A percentile compares a stretch with the other conserved stretches of the same genome.
These are phyloP conservation scores for Candida vaughaniae DNA, from an alignment of 805 yeast species.

Conservation along the genomic window DNA sequence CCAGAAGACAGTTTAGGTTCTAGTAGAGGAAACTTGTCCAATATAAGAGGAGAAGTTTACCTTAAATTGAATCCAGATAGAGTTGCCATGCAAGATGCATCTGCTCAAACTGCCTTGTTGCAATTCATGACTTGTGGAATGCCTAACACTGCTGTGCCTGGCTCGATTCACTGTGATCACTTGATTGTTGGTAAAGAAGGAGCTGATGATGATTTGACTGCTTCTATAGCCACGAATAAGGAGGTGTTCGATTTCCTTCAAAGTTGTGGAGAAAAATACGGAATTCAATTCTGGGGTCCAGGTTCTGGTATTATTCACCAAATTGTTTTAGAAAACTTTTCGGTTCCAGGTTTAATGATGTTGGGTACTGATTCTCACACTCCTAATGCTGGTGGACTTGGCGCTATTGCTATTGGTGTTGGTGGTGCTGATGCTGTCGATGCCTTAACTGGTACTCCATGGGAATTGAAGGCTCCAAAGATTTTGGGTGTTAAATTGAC, in stretches of 20 bases:
- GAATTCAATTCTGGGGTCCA: constrained; percentile 98
- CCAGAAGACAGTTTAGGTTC: constrained; percentile 76
- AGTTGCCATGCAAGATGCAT: constrained; percentile 99
- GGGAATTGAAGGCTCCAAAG: constrained; percentile 99
- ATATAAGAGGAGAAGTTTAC: constrained; percentile 83
- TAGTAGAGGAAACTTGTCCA: constrained; percentile 47
- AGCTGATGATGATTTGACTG: constrained; percentile 76
- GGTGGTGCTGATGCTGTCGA: constrained; percentile 99
- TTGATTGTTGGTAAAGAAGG: constrained; percentile 95
- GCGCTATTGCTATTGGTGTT: constrained; percentile 98
- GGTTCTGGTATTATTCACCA: constrained; percentile 99
- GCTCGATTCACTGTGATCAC: constrained; percentile 97
- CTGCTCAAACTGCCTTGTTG: constrained; percentile 98
- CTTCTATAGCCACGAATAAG: constrained; percentile 81
- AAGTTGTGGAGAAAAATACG: constrained; percentile 90
- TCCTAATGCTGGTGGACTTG: constrained; percentile 98
- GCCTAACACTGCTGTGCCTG: constrained; percentile 85
- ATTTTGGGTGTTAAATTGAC: constrained; percentile 90
- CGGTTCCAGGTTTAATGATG: constrained; percentile 96
- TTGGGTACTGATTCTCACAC: constrained; percentile 98
- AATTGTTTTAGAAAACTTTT: constrained; percentile 93
- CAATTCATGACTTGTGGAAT: constrained; percentile 98
- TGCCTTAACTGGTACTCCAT: constrained; percentile 93
- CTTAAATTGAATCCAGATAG: constrained; percentile 94
- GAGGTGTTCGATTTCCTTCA: constrained; percentile 95